Conservation (phyloP, 2,329 filamentous ascomycete species). For the Fusarium tuaranense region DNA sequence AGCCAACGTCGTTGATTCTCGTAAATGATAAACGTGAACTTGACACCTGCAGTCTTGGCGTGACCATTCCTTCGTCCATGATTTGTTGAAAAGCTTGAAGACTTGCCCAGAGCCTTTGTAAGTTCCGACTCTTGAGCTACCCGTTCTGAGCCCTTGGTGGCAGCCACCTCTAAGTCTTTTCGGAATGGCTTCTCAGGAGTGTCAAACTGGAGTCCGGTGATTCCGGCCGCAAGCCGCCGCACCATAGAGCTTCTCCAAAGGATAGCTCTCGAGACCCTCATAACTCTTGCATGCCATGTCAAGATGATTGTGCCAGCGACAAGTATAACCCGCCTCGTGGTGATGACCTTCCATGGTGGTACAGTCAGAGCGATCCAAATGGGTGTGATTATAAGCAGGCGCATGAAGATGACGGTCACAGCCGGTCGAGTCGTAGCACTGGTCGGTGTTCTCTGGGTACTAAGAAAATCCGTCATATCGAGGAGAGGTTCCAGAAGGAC, state of each 20-base stretch:
- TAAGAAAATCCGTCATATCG: slow-evolving; percentile 91
- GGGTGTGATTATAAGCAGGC: slow-evolving; percentile 88
- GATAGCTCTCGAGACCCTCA: slow-evolving; percentile 85
- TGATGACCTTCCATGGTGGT: slow-evolving; percentile 86
- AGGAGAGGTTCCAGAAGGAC: slow-evolving; percentile 90
- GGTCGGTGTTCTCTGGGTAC: slow-evolving; percentile 89
- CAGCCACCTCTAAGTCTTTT: slow-evolving; percentile 44
- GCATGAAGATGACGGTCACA: slow-evolving; percentile 88
- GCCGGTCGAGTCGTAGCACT: slow-evolving; percentile 92
- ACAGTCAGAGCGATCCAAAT: slow-evolving; percentile 88
- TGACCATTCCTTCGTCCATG: slow-evolving; percentile 48
- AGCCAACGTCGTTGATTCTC: slow-evolving; percentile 98
- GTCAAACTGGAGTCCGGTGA: slow-evolving; percentile 85
- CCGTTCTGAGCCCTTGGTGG: slow-evolving; percentile 32
- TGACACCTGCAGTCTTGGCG: slow-evolving; percentile 79
- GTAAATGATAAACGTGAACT: slow-evolving; percentile 96
- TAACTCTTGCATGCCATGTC: slow-evolving; percentile 92
- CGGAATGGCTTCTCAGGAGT: slow-evolving; percentile 54
- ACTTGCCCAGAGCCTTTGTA: slow-evolving; percentile 55
- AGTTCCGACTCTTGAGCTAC: slow-evolving; percentile 56
- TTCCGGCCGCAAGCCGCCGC: slow-evolving; percentile 73
- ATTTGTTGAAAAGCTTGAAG: slow-evolving; percentile 44
- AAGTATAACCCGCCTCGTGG: slow-evolving; percentile 85
- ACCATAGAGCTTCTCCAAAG: slow-evolving; percentile 89
- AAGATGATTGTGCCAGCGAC: slow-evolving; percentile 86